Base-by-base conservation (phyloP, 495 filamentous ascomycete species). In the Xylaria venustula region DNA sequence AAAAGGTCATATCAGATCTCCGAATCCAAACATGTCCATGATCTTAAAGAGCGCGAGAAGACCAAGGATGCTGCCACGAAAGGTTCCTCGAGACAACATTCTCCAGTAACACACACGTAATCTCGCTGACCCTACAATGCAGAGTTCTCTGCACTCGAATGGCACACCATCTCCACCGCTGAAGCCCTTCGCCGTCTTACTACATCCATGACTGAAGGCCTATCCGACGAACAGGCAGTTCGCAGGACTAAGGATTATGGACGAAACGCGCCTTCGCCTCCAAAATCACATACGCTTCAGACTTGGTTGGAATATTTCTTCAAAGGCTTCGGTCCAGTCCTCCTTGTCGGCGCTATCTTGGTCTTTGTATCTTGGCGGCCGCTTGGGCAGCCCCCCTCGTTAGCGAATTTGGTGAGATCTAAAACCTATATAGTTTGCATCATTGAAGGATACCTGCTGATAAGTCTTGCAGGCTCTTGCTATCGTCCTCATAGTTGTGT, bases 331-430 rank as follows among this genome's bases (percentile, higher is more conserved):
- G 86, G 88, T 2, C 78, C 83, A 2, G 78, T 90, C 26, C 80
- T 90, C 6, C 74, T 88, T 5, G 67, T 84, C 30, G 87, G 85
- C 14, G 74, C 79, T 23, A 79, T 89, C 25, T 77, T 91, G 5
- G 84, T 90, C 50, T 88, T 89, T 64, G 67, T 90, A 42, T 78
- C 83, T 7, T 90, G 87, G 87, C 86, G 85, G 46, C 88, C 88
- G 5, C 82, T 90, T 0, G 87, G 87, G 0, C 50, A 88, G 11
- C 88, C 88, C 1, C 88, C 88, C 1, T 73, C 83, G 0, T 53
- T 74, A 17, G 83, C 87, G 6, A 90, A 91, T 65, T 70, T 90
- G 17, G 68, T 69, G 60, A 48, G 62, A 54, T 51, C 1, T 34
- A 8, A 8, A 9, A 25, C 14, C 3, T 15, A 8, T 37, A 36